Percentiles rank a stretch among this genome's conserved stretches.
phyloP scores from a whole-genome alignment of 129 eudicot species.

The Silybum marianum region DNA sequence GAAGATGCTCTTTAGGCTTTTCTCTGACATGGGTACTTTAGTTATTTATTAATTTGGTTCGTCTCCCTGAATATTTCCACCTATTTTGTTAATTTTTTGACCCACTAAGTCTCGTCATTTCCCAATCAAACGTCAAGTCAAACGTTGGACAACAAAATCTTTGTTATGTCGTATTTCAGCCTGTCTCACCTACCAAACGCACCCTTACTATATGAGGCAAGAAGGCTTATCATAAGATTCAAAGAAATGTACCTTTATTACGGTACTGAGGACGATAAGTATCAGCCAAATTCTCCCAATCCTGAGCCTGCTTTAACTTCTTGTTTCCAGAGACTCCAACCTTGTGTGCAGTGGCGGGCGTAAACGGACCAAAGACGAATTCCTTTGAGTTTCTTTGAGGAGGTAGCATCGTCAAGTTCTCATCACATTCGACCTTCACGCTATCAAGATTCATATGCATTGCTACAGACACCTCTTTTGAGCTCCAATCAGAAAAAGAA shows the following conservation, averaged over 20 bases:
- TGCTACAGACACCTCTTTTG: constrained; percentile 41
- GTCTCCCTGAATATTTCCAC: neutral
- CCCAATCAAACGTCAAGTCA: neutral
- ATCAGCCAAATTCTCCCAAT: constrained; percentile 63
- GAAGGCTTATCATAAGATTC: neutral
- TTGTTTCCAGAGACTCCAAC: constrained; percentile 31
- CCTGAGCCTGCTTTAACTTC: constrained; percentile 44
- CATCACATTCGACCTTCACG: constrained; percentile 35
- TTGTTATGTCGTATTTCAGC: neutral
- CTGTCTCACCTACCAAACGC: neutral
- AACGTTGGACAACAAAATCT: neutral
- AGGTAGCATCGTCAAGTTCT: constrained; percentile 31
- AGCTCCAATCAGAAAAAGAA: constrained; percentile 36
- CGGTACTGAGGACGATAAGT: constrained; percentile 52
- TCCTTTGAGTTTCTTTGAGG: constrained; percentile 43
- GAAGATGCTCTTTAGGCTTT: neutral
- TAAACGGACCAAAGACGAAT: constrained; percentile 73
- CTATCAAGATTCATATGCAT: constrained; percentile 25
- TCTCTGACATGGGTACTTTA: neutral
- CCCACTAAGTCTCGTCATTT: neutral
- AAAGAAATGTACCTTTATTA: constrained; percentile 49
- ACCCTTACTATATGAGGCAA: neutral
- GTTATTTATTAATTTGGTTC: neutral
- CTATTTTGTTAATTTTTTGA: neutral
- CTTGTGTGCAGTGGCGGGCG: constrained; percentile 40